Percentiles rank a stretch among this genome's conserved stretches.
Conservation (phyloP, 2,329 filamentous ascomycete species). For the Ophiocordyceps robertsii region DNA sequence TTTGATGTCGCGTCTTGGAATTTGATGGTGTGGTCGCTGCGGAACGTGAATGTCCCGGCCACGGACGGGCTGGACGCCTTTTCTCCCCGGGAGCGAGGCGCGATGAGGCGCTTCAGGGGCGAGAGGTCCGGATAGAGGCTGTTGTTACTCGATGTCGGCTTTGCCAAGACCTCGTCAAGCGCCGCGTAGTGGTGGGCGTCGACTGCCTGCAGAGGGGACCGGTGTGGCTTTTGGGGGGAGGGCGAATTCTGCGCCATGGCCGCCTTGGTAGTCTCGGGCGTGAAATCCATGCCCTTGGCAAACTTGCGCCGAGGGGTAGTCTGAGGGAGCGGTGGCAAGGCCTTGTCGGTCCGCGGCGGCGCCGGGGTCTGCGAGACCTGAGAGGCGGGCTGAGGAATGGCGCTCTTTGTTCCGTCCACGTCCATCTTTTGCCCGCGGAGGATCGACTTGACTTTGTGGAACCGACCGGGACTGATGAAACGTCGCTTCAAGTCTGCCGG, state of each 20-base stretch:
- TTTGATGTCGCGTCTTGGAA: slow-evolving; percentile 34
- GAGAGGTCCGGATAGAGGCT: slow-evolving; percentile 42
- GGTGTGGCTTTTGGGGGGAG: slow-evolving; percentile 38
- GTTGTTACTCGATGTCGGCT: slow-evolving; percentile 17
- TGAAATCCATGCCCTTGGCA: slow-evolving; percentile 68
- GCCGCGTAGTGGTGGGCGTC: slow-evolving; percentile 15
- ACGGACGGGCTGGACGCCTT: slow-evolving; percentile 22
- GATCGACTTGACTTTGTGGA: slow-evolving; percentile 46
- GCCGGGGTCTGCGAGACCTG: slow-evolving; percentile 32
- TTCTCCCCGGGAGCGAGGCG: slow-evolving; percentile 10
- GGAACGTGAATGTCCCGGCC: slow-evolving; percentile 50
- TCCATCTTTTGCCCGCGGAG: slow-evolving; percentile 28
- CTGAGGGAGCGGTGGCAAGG: slow-evolving; percentile 35
- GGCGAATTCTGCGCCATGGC: slow-evolving; percentile 35
- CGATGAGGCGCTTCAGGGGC: slow-evolving; percentile 20
- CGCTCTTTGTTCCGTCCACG: slow-evolving; percentile 26
- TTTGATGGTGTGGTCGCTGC: slow-evolving; percentile 50
- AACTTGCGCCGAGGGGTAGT: slow-evolving; percentile 56
- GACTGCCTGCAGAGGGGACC: slow-evolving; percentile 13
- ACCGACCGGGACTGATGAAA: slow-evolving; percentile 34
- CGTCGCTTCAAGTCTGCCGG: slow-evolving; percentile 19
- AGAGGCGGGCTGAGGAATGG: slow-evolving; percentile 30
- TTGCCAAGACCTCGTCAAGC: slow-evolving; percentile 13
- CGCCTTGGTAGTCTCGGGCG: slow-evolving; percentile 48
- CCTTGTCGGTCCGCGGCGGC: slow-evolving; percentile 32